Base-by-base conservation (phyloP, 192 early-diverging fungal species). In the Coemansia sp. region DNA sequence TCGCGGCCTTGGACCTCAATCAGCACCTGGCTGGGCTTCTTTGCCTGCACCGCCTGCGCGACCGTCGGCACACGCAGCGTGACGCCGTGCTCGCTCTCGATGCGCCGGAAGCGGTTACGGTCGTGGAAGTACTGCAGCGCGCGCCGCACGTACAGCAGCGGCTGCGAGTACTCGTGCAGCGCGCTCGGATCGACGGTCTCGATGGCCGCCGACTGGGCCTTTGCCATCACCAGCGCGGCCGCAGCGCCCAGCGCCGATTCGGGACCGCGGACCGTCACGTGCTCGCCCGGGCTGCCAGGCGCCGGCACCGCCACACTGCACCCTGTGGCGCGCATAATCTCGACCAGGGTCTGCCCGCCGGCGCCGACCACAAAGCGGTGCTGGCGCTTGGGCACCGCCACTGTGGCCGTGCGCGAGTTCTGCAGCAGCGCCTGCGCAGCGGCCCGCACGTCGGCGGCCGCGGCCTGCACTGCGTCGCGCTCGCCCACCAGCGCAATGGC, bases 291-390 rank as follows among this genome's bases (percentile, higher is more conserved):
- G 46, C 88, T 84, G 40, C 81, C 71, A 3, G 82, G 60, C 21
- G 85, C 55, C 3, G 95, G 90, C 27, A 99, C 79, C 31, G 84
- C 83, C 21, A 99, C 85, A 38, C 79, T 82, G 81, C 96, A 99
- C 11, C 90, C 94, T 23, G 90, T 95, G 0, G 81, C 72, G n/a
- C 83, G 82, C 36, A 92, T 70, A 43, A 99, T 89, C 38, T 95
- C 93, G 44, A 85, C 79, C 41, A 97, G 79, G 20, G 80, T 80
- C 21, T 81, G 64, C 23, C 89, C 92, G 66, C 87, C 84, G 26
- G 83, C 68, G 11, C 95, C 95, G 27, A 94, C 79, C 17, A 99
- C 74, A 67, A 93, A 95, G 36, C 85, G 87, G 69, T 97, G 96
- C 73, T 95, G 92, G 46, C 87, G 86, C 79, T 97, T 95, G 36